A percentile compares a stretch with the other conserved stretches of the same genome.
Evolutionary conservation across 2,329 filamentous ascomycete genomes (phyloP).

Genomic region (Capronia coronata): DNA sequence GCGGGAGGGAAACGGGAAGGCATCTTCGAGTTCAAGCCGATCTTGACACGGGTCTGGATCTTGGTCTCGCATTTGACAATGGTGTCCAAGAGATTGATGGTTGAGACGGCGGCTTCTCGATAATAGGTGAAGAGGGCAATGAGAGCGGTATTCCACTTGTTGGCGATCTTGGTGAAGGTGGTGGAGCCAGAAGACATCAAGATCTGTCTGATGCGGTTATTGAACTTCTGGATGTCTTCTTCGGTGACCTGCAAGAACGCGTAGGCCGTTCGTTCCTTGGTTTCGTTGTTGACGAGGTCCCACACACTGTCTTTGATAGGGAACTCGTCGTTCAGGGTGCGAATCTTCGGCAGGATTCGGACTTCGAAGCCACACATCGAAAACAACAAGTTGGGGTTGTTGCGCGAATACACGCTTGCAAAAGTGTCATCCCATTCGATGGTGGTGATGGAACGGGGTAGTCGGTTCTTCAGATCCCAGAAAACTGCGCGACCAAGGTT

Average conservation of each 20-base stretch:
- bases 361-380: conserved; percentile 99
- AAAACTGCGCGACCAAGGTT: conserved; percentile 96
- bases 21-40: conserved; percentile 98
- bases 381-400: conserved; percentile 94
- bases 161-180: conserved; percentile 98
- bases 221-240: conserved; percentile 97
- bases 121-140: conserved; percentile 99
- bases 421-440: conserved; percentile 99
- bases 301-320: conserved; percentile 96
- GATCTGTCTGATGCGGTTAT: conserved; percentile 96
- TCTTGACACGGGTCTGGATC: conserved; percentile 98
- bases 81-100: conserved; percentile 85
- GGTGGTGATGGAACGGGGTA: conserved; percentile 89
- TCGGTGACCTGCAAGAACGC: conserved; percentile 97
- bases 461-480: conserved; percentile 96
- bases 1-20: conserved; percentile 95
- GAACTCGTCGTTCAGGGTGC: conserved; percentile 94
- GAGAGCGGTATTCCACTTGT: conserved; percentile 98
- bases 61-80: conserved; percentile 99
- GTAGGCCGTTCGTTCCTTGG: conserved; percentile 93
- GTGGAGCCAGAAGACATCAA: conserved; percentile 99
- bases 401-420: conserved; percentile 92
- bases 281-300: conserved; percentile 93
- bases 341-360: conserved; percentile 86
- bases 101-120: conserved; percentile 92